Base-by-base conservation (phyloP, 345 rosid genomes). In the Streptanthus diversifolius region DNA sequence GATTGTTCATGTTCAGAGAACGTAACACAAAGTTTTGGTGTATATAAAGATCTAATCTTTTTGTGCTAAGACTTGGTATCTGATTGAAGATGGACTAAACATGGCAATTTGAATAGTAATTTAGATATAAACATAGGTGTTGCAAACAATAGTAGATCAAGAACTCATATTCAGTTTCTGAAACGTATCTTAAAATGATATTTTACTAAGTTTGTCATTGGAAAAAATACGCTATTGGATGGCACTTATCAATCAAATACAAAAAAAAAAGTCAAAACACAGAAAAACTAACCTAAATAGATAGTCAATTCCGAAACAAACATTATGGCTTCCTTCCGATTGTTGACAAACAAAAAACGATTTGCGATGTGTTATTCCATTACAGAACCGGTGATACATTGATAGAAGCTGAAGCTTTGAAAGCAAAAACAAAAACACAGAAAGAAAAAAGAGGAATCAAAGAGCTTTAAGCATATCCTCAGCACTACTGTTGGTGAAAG, bases 391-490 rank as follows among this genome's bases (percentile, higher is more conserved):
- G 13, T 4, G 14, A 47, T 9, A 7, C 12, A 53, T 24, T 36
- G 25, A 14, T 13, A 21, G 14, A 18, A 66, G 21, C 59, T 21
- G 56, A 32, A 22, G 24, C 24, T 25, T 25, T 3, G 0, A 25
- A 25, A 32, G 8, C 22, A 3, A 33, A 0, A 57, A n/a, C 19
- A 39, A 39, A 58, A 24, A 39, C 36, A 66, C 62, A 29, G 0
- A 66, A 25, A 45, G 1, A 1, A 0, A 14, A 3, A 21, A 40
- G 2, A 18, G 8, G 49, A 83, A 70, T 85, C 75, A 93, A 4
- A 89, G 91, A 39, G 67, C 84, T 51, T 86, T 89, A 67, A 93
- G 97, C 76, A 90, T 82, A 57, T 93, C 92, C 73, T 93, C 96
- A 19, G 97, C 98, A 4, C 96, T 78, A 47, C 95, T 86, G 71